phyloP scores from a whole-genome alignment of 768 basidiomycete genomes.

The Leucosporidium yakuticum region DNA sequence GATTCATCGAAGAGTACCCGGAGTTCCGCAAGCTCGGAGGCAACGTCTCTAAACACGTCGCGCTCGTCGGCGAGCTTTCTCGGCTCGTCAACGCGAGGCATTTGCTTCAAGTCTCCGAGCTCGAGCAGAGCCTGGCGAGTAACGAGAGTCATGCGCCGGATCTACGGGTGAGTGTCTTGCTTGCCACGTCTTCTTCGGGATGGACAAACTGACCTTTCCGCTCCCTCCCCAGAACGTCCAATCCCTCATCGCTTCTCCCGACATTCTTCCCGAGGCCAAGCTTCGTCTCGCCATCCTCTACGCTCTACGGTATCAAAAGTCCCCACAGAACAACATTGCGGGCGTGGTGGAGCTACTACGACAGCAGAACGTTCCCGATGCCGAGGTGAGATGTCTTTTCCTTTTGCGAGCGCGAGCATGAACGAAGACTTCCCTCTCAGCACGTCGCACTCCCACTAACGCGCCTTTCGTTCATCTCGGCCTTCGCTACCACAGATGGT shows the following conservation, averaged over 20 bases:
- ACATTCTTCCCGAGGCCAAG: constrained; percentile 71
- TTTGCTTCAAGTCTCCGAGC: constrained; percentile 81
- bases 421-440: too few species aligned
- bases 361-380: constrained; percentile 43
- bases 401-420: background rate
- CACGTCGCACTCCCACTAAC: too few species aligned
- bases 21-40: constrained; percentile 94
- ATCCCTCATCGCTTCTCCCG: constrained; percentile 61
- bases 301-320: constrained; percentile 90
- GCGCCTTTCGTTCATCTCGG: fast-evolving
- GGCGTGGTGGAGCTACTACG: constrained; percentile 48
- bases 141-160: constrained; percentile 74
- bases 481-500: constrained; percentile 66
- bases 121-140: constrained; percentile 92
- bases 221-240: constrained; percentile 64
- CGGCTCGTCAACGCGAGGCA: constrained; percentile 78
- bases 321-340: constrained; percentile 71
- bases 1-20: constrained; percentile 84
- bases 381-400: constrained; percentile 23
- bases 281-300: constrained; percentile 84
- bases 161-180: constrained; percentile 57
- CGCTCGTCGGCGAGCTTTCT: constrained; percentile 91
- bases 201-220: constrained; percentile 5
- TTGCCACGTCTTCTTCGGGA: background rate
- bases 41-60: constrained; percentile 98